phyloP scores from a whole-genome alignment of 345 rosid genomes.

The Hibiscus mutabilis region DNA sequence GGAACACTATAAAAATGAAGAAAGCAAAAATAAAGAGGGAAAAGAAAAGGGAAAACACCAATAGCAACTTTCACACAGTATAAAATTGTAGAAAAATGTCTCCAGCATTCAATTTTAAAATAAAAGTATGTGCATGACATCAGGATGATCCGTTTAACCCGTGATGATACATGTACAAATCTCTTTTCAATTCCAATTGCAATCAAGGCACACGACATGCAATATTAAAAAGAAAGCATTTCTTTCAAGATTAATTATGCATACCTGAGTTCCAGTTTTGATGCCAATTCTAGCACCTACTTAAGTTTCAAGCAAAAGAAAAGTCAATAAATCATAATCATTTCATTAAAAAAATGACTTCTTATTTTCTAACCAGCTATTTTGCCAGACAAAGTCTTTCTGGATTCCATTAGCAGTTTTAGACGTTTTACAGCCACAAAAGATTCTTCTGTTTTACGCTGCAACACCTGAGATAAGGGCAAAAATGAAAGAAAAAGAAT shows the following conservation, averaged over 20 bases:
- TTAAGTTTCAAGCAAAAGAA: slow-evolving; percentile 8
- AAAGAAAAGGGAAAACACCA: background rate
- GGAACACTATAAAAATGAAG: background rate
- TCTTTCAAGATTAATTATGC: slow-evolving; percentile 1
- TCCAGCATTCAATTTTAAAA: background rate
- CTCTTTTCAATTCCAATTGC: slow-evolving; percentile 9
- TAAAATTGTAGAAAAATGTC: background rate
- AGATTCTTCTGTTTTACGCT: slow-evolving; percentile 71
- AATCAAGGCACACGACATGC: background rate
- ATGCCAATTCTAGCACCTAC: slow-evolving; percentile 41
- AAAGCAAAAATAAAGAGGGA: background rate
- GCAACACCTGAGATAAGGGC: slow-evolving; percentile 49
- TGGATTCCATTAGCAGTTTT: slow-evolving; percentile 41
- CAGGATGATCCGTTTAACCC: background rate
- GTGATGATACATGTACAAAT: background rate
- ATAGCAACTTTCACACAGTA: background rate
- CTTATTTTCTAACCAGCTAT: slow-evolving; percentile 27
- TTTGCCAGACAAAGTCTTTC: slow-evolving; percentile 33
- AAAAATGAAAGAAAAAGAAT: background rate
- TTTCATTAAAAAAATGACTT: background rate
- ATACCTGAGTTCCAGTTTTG: slow-evolving; percentile 45
- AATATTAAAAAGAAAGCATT: background rate
- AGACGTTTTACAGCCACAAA: slow-evolving; percentile 46
- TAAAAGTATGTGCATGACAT: background rate
- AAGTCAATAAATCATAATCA: slow-evolving; percentile 7